phyloP scores from a whole-genome alignment of 2,329 filamentous ascomycete genomes.

The Hypoxylon sp. region DNA sequence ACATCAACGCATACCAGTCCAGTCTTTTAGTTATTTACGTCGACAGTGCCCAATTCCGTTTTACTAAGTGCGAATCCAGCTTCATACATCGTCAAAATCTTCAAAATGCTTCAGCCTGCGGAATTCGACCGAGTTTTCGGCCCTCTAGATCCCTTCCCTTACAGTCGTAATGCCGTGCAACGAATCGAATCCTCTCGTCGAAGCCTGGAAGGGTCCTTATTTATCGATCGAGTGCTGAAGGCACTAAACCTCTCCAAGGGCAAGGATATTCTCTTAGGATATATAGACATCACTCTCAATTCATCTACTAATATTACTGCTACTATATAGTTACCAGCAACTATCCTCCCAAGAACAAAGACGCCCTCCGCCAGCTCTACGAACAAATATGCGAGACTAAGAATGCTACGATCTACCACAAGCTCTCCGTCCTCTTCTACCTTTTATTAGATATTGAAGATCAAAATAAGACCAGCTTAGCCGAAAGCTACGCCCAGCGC shows the following conservation, averaged over 20 bases:
- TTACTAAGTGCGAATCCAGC: no score
- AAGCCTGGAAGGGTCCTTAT: slow-evolving; percentile 73
- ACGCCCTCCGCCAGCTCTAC: slow-evolving; percentile 73
- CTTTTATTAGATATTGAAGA: slow-evolving; percentile 77
- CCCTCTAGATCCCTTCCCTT: slow-evolving; percentile 66
- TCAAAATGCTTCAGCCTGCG: slow-evolving; percentile 69
- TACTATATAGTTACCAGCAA: slow-evolving; percentile 62
- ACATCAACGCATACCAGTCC: no score
- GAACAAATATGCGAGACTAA: slow-evolving; percentile 70
- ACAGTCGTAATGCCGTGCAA: slow-evolving; percentile 67
- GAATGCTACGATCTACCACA: slow-evolving; percentile 75
- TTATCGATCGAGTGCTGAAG: slow-evolving; percentile 80
- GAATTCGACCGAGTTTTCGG: slow-evolving; percentile 75
- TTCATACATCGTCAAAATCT: no score
- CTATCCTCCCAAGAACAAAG: slow-evolving; percentile 78
- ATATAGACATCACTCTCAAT: slow-evolving; percentile 38
- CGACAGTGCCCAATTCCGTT: no score
- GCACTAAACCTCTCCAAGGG: slow-evolving; percentile 75
- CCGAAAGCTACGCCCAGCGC: slow-evolving; percentile 65
- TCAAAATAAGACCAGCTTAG: slow-evolving; percentile 49
- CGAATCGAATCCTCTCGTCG: slow-evolving; percentile 74
- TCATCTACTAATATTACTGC: no score
- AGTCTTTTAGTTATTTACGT: no score
- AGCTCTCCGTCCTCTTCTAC: slow-evolving; percentile 85
- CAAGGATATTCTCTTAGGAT: slow-evolving; percentile 48